Percentiles rank a stretch among this genome's conserved stretches.
Evolutionary conservation across 2,329 filamentous ascomycete genomes (phyloP).

Genomic region (Pestalotiopsis sp.): DNA sequence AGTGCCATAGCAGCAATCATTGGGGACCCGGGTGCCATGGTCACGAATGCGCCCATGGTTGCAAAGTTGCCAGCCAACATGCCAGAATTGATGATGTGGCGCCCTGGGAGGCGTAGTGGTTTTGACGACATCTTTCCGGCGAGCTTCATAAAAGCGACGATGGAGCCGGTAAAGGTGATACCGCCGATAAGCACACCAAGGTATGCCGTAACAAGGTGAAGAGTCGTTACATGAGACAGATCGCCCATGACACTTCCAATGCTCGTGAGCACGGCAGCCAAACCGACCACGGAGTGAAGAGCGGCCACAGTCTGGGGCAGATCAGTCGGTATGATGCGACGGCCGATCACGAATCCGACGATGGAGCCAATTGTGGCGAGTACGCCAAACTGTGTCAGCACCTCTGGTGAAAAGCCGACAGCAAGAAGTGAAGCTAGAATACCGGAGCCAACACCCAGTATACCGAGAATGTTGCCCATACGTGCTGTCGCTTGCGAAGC

Average conservation of each 20-base stretch:
- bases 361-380: conserved; percentile 74
- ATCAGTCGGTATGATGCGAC: conserved; percentile 84
- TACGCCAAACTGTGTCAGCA: conserved; percentile 76
- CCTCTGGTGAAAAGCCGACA: conserved; percentile 77
- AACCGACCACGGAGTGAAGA: conserved; percentile 85
- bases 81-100: conserved; percentile 74
- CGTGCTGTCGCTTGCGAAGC: conserved; percentile 82
- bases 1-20: conserved; percentile 78
- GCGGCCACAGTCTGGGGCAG: conserved; percentile 89
- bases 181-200: conserved; percentile 84
- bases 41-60: conserved; percentile 82
- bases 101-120: conserved; percentile 71
- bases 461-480: conserved; percentile 83
- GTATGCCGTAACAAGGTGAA: conserved; percentile 86
- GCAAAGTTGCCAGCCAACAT: conserved; percentile 76
- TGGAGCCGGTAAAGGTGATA: conserved; percentile 87
- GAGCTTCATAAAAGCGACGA: conserved; percentile 88
- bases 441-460: conserved; percentile 81
- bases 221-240: conserved; percentile 68
- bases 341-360: conserved; percentile 72
- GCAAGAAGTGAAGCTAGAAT: conserved; percentile 82
- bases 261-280: conserved; percentile 85
- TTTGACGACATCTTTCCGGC: conserved; percentile 80
- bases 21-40: conserved; percentile 79
- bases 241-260: conserved; percentile 83